Evolutionary conservation across 345 rosid genomes (phyloP).

Genomic region (Raphanus sativus): DNA sequence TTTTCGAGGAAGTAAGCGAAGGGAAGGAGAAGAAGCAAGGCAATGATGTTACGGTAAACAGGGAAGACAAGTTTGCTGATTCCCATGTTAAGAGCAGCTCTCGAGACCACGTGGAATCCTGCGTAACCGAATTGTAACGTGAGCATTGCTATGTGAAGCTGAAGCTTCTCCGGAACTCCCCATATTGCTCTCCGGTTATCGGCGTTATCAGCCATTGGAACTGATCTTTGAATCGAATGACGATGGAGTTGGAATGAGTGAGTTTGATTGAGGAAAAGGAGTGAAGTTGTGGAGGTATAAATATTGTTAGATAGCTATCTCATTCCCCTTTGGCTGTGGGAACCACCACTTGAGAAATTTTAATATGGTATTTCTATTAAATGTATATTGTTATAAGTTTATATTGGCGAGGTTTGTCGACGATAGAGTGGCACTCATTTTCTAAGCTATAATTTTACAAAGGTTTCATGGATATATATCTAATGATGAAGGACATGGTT

Average conservation of each 20-base stretch:
- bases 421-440: not conserved
- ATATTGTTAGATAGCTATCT: constrained; percentile 41
- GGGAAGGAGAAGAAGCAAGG: constrained; percentile 84
- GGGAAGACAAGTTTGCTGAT: constrained; percentile 91
- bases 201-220: constrained; percentile 60
- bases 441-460: not conserved
- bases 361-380: constrained; percentile 15
- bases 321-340: constrained; percentile 34
- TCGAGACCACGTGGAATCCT: constrained; percentile 92
- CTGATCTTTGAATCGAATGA: not conserved
- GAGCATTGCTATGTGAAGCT: constrained; percentile 94
- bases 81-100: constrained; percentile 99
- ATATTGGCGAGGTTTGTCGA: not conserved
- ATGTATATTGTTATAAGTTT: not conserved
- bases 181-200: constrained; percentile 62
- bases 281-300: constrained; percentile 36
- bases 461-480: not conserved
- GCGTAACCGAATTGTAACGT: constrained; percentile 96
- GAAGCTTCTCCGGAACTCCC: constrained; percentile 74
- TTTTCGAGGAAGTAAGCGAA: constrained; percentile 96
- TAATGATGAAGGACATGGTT: not conserved
- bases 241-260: constrained; percentile 6
- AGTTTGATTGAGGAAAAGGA: constrained; percentile 22
- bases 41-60: constrained; percentile 94
- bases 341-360: constrained; percentile 23